These are phyloP conservation scores for Moesziomyces sp. DNA, from an alignment of 1,284 basidiomycete species.

Conservation along the genomic window DNA sequence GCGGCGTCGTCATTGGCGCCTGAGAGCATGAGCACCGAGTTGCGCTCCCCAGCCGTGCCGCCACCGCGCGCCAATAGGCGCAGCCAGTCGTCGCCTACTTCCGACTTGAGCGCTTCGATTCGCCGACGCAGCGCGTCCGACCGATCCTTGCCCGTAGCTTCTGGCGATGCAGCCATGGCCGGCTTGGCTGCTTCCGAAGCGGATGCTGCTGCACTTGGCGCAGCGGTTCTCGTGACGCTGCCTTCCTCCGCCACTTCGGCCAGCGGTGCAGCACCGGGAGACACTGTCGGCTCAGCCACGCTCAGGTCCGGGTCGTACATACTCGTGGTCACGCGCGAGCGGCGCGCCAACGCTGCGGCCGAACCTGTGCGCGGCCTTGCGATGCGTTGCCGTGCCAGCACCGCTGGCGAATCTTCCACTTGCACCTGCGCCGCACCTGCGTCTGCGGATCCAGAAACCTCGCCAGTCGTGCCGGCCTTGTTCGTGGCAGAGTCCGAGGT, in stretches of 20 bases:
- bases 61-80: constrained; percentile 43
- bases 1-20: neutral
- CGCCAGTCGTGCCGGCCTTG: neutral
- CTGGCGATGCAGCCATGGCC: neutral
- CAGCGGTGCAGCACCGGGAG: neutral
- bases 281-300: neutral
- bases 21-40: neutral
- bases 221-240: no score
- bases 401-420: constrained; percentile 4
- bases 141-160: neutral
- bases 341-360: constrained; percentile 18
- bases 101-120: constrained; percentile 62
- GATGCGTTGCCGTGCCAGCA: constrained; percentile 18
- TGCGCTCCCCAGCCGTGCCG: constrained; percentile 9
- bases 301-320: constrained; percentile 41
- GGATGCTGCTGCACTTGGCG: neutral
- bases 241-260: constrained; percentile 2
- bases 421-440: neutral
- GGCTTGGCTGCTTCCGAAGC: neutral
- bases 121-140: constrained; percentile 42
- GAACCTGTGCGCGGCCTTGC: constrained; percentile 24
- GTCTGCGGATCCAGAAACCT: no score
- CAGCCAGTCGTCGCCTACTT: constrained; percentile 66
- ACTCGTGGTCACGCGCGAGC: constrained; percentile 31
- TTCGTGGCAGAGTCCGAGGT: neutral